Base-by-base conservation (phyloP, 768 basidiomycete genomes). In the Cantharellus cinnabarinus region DNA sequence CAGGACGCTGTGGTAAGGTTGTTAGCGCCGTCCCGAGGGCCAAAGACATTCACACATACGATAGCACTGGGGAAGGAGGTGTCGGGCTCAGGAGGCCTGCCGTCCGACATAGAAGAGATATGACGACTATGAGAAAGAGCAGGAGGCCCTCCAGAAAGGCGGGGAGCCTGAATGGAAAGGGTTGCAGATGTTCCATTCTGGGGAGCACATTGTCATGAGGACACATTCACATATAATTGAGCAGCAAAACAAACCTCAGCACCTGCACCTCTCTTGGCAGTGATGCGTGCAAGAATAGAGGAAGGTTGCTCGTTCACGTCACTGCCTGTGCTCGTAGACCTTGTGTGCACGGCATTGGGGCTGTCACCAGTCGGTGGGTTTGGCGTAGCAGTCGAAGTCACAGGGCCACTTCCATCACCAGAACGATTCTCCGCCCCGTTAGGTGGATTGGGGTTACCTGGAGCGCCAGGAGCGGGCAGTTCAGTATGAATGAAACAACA, bases 401-500 rank as follows among this genome's bases (percentile, higher is more conserved):
- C 35, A 10, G 52, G 52, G 52, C 44, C 68, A 60, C 37, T 58
- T 35, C 39, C 59, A 50, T n/a, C 70, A 51, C 67, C 69, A 41
- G 77, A 73, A 53, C 77, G 77, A 59, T 78, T 77, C 44, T 48
- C 44, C 44, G 44, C 29, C 10, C 44, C 29, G 44, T 29, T 29
- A 37, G 52, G 10, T 1, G 7, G 7, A 37, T 37, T 54, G 52
- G 52, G 52, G 38, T 54, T 37, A 37, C 37, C 56, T 51, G 77
- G 72, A 20, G 74, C 72, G 37, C 78, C 81, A n/a, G 77, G 74
- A 51, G 75, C 74, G 15, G 87, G 85, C 51, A 88, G 74, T 66
- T 86, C 87, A 2, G 89, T 90, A 66, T 91, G 89, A 65, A 91
- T 90, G 76, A 91, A 91, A 72, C 89, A 91, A 70, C 89, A 91